A percentile compares a stretch with the other conserved stretches of the same genome.
phyloP scores from a whole-genome alignment of 768 basidiomycete genomes.

The Suillus luteus region DNA sequence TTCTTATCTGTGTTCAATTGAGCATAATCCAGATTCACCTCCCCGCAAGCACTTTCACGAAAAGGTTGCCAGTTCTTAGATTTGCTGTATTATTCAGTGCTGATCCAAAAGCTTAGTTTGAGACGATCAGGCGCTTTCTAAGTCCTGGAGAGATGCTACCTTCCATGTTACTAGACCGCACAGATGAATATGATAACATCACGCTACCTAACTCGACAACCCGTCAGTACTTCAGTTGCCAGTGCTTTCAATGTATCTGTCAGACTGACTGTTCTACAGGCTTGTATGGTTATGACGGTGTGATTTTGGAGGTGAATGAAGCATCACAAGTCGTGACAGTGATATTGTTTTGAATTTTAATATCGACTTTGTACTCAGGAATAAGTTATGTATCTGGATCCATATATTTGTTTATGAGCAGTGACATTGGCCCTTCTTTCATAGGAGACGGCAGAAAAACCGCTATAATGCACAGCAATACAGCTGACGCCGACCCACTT shows the following conservation, averaged over 20 bases:
- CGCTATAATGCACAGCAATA: neutral
- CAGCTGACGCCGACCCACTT: neutral
- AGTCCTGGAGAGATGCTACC: constrained; percentile 73
- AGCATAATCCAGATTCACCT: constrained; percentile 56
- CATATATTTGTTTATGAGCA: neutral
- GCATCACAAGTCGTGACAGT: constrained; percentile 77
- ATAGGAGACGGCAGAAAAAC: neutral
- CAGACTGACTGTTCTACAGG: constrained; percentile 16
- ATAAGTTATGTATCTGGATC: neutral
- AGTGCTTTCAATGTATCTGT: neutral
- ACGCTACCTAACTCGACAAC: constrained; percentile 69
- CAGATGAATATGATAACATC: constrained; percentile 72
- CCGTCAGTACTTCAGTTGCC: constrained; percentile 45
- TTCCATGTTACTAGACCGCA: constrained; percentile 79
- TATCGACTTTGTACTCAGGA: neutral
- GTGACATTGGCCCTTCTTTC: neutral
- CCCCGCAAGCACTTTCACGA: constrained; percentile 74
- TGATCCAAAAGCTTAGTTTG: constrained; percentile 51
- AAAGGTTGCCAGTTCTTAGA: constrained; percentile 44
- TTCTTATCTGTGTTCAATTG: neutral
- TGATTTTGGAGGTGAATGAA: constrained; percentile 78
- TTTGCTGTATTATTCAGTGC: neutral
- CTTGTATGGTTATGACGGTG: constrained; percentile 77
- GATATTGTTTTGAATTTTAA: constrained; percentile 55
- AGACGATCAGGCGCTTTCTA: constrained; percentile 77